Evolutionary conservation across 768 basidiomycete species (phyloP), one percentile per base, ranked within the genome.

Genomic region (Collybiopsis luxurians): DNA sequence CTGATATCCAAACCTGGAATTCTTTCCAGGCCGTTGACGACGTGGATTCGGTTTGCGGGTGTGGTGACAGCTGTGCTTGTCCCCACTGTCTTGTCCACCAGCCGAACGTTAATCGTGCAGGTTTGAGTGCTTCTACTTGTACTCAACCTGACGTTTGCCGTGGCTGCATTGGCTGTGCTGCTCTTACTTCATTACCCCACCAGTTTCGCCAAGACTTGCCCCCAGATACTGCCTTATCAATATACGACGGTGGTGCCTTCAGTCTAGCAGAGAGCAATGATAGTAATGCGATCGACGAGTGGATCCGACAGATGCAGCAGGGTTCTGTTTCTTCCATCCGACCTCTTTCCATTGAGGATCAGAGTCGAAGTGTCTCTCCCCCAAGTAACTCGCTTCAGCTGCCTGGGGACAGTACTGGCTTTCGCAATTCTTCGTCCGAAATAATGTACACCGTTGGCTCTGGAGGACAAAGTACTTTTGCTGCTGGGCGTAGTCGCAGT

Each of bases 101-200:
- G 5, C 46, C 47, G 24, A 68, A 73, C 3, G 61, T 70, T 10
- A 69, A 79, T 2, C 50, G 36, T 39, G 13, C 24, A 23, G 69
- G 65, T 49, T 68, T 58, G 66, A 76, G 68, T 69, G 76, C 40
- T 73, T 76, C 66, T 31, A 58, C 68, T 1, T 79, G 79, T 57
- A 57, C 59, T 4, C 71, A 75, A 54, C 75, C 76, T 2, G 60
- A 63, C 11, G 68, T 70, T 0, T 79, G 79, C 48, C 64, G 70
- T 1, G 75, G 79, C 31, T 89, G 87, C 59, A 69, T 88, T 2
- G 85, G 88, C 57, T 89, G 84, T 65, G 80, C 84, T 42, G 80
- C 87, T 58, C 70, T 83, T 39, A 74, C 82, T 0, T 55, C 54
- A n/a, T 47, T 55, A 9, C 34, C 54, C 13, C 19, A 43, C 19